A percentile compares a stretch with the other conserved stretches of the same genome.
Evolutionary conservation across 225 moss, liverwort and hornwort genomes (phyloP).

Genomic region (Antitrichia curtipendula): DNA sequence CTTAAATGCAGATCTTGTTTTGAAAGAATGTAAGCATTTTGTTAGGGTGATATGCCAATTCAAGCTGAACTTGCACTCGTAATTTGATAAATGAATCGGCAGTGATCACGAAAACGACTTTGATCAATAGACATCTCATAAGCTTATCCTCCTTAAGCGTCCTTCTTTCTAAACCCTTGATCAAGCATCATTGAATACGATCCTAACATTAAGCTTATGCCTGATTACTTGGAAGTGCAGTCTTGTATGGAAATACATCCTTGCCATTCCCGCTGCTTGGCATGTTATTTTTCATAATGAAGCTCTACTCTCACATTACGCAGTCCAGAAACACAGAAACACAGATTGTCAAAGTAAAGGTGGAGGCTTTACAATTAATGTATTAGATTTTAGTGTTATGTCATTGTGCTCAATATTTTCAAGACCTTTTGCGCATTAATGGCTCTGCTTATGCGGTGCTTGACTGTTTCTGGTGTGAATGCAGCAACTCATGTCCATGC

Average conservation of each 20-base stretch:
- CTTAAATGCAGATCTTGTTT: neutral
- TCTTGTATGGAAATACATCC: neutral
- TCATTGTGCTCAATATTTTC: neutral
- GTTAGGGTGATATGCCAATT: neutral
- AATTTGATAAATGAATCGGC: neutral
- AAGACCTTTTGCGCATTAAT: neutral
- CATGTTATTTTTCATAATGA: neutral
- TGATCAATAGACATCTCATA: neutral
- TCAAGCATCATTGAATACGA: neutral
- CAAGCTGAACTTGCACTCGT: neutral
- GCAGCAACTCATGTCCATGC: constrained; percentile 98
- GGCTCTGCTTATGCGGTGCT: neutral
- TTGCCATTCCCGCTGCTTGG: neutral
- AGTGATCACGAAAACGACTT: neutral
- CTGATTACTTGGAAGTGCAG: neutral
- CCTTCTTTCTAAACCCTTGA: no score
- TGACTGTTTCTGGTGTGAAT: neutral
- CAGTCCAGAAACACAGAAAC: neutral
- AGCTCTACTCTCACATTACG: neutral
- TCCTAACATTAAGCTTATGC: neutral
- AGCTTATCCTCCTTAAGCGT: neutral
- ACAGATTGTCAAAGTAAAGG: neutral
- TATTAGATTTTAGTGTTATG: neutral
- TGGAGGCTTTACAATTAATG: neutral
- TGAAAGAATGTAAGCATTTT: neutral